Conservation (phyloP, 2,329 filamentous ascomycete genomes). For the Verticillium klebahnii region DNA sequence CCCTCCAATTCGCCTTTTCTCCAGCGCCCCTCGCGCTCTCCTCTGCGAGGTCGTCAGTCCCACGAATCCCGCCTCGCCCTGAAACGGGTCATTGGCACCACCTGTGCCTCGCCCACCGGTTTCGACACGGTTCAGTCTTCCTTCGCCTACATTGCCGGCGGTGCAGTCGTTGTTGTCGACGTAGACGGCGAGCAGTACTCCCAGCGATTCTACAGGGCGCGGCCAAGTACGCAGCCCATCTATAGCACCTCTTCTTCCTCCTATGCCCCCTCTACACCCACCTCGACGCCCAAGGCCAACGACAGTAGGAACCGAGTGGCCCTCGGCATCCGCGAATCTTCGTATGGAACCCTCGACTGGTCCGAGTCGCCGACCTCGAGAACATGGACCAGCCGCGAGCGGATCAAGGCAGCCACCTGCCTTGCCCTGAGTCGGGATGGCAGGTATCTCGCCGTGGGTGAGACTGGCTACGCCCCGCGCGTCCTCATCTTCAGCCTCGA, state of each 20-base stretch:
- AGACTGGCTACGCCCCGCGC: constrained; percentile 89
- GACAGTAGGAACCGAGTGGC: constrained; percentile 57
- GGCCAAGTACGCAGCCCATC: constrained; percentile 68
- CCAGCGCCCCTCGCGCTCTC: constrained; percentile 59
- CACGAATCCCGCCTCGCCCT: constrained; percentile 63
- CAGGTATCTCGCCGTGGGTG: constrained; percentile 83
- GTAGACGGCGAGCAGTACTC: constrained; percentile 63
- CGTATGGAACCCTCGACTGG: constrained; percentile 43
- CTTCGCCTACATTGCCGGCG: constrained; percentile 90
- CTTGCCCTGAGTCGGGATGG: constrained; percentile 85
- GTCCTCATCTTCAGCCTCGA: constrained; percentile 86
- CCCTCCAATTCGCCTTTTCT: constrained; percentile 72
- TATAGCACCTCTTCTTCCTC: constrained; percentile 41
- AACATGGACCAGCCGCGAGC: constrained; percentile 83
- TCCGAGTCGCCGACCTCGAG: constrained; percentile 62
- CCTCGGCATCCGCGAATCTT: constrained; percentile 41
- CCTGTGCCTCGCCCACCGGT: constrained; percentile 75
- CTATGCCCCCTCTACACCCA: constrained; percentile 44
- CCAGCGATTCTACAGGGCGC: constrained; percentile 88
- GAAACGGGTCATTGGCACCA: constrained; percentile 85
- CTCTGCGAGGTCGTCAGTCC: constrained; percentile 42
- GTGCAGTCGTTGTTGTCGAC: constrained; percentile 84
- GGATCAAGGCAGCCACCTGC: constrained; percentile 91
- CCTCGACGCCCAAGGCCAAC: constrained; percentile 56
- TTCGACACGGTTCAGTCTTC: constrained; percentile 76